Percentiles rank a stretch among this genome's conserved stretches.
Conservation (phyloP, 164 flowering plant species). For the Stephania cephalantha region DNA sequence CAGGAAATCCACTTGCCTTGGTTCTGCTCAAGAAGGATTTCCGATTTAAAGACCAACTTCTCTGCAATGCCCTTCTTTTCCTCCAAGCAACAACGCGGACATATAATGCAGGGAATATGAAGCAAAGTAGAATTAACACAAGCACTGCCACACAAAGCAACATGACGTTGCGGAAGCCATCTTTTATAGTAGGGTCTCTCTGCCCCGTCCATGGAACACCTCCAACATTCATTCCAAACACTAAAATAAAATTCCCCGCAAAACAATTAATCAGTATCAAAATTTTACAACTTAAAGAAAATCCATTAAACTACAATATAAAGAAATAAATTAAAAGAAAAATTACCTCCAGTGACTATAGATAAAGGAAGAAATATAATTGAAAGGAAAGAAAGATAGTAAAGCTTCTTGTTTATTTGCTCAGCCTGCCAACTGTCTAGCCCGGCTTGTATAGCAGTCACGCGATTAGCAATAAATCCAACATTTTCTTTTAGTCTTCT, state of each 20-base stretch:
- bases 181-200: conserved; percentile 42
- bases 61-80: conserved; percentile 35
- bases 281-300: background rate
- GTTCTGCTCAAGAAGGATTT: conserved; percentile 59
- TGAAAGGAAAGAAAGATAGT: conserved; percentile 93
- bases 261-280: background rate
- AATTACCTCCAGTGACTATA: conserved; percentile 84
- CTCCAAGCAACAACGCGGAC: conserved; percentile 50
- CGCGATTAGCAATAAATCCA: conserved; percentile 86
- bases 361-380: conserved; percentile 93
- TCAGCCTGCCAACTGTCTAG: conserved; percentile 99
- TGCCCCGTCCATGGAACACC: conserved; percentile 98
- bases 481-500: conserved; percentile 91
- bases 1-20: conserved; percentile 23
- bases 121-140: conserved; percentile 58
- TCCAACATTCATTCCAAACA: conserved; percentile 99
- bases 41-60: conserved; percentile 73
- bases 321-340: background rate
- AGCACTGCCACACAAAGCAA: conserved; percentile 54
- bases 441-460: conserved; percentile 88
- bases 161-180: conserved; percentile 85
- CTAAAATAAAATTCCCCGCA: conserved; percentile 28
- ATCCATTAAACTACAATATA: background rate
- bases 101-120: conserved; percentile 55
- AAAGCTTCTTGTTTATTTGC: conserved; percentile 88